Evolutionary conservation across 2,329 filamentous ascomycete genomes (phyloP), one percentile per base, ranked within the genome.

Genomic region (Polychaeton citri): DNA sequence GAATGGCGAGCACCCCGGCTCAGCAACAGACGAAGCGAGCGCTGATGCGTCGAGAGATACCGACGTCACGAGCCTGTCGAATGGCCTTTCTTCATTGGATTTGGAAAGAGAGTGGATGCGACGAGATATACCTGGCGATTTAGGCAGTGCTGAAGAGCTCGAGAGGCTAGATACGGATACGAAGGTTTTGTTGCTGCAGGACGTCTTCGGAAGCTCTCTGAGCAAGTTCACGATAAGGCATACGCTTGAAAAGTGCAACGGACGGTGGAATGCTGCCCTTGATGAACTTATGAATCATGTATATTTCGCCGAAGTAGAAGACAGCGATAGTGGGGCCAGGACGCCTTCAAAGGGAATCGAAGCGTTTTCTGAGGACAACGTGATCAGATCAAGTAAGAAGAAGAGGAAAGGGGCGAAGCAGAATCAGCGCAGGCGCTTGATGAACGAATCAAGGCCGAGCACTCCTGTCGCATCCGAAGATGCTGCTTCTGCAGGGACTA

Each of bases 231-330:
- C 82, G 30, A 68, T 93, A 19, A 63, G 64, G 30, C 71, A 77
- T 43, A 73, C 76, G 0, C 59, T 94, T 34, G 74, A 72, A 44
- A 82, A 83, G 49, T 73, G 68, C 19, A 67, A 72, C 8, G 74
- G 78, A 0, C 74, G 84, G 44, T 72, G 82, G 26, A 72, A 77
- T 39, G 66, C 68, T 10, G 75, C 84, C 1, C 76, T 92, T 42
- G 85, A 94, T 48, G 76, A 85, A 39, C 64, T 96, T 9, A 69
- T 95, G 20, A 92, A 81, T 45, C 68, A 84, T 10, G 75, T 81
- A 15, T 85, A 79, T 50, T 76, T 95, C 4, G 75, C 84, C 39
- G 74, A 85, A 38, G 72, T 72, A 0, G 65, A 73, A 36, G 64
- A 71, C 12, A 60, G 59, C 24, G 61, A 66, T 3, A 61, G 55